A percentile compares a stretch with the other conserved stretches of the same genome.
These are phyloP conservation scores for Plasmodium inui DNA, from an alignment of 169 alveolate genomes.

Conservation along the genomic window DNA sequence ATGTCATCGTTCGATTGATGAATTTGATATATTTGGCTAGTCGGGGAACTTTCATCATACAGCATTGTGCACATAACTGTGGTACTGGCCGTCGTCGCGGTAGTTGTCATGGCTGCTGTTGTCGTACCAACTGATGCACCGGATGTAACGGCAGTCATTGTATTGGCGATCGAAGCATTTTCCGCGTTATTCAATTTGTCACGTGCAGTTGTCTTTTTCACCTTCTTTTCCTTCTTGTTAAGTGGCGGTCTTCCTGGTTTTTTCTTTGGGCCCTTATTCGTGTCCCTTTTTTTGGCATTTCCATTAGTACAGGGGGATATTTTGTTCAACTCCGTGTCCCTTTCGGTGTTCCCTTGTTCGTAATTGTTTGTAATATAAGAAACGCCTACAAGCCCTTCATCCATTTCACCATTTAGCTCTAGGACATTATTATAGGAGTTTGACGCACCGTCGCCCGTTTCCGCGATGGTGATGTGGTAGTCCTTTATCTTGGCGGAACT, in stretches of 20 bases:
- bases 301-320: not conserved
- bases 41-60: not conserved
- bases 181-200: conserved; percentile 32
- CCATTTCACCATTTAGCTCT: not conserved
- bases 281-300: not conserved
- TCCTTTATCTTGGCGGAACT: not conserved
- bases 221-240: conserved; percentile 6
- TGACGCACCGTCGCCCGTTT: not conserved
- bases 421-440: not conserved
- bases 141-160: not conserved
- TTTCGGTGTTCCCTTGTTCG: conserved; percentile 13
- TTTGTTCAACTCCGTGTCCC: not conserved
- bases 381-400: not conserved
- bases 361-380: not conserved
- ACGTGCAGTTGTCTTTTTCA: not conserved
- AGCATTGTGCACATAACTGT: conserved; percentile 2
- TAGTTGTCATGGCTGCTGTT: not conserved
- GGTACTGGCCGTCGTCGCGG: not conserved
- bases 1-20: conserved; percentile 9
- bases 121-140: not conserved
- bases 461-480: not conserved
- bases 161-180: not conserved
- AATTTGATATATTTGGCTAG: not conserved
- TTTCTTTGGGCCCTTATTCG: not conserved
- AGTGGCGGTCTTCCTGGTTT: not conserved